These are phyloP conservation scores for Mortierella sp. DNA, from an alignment of 371 early-diverging fungal species.

Conservation along the genomic window DNA sequence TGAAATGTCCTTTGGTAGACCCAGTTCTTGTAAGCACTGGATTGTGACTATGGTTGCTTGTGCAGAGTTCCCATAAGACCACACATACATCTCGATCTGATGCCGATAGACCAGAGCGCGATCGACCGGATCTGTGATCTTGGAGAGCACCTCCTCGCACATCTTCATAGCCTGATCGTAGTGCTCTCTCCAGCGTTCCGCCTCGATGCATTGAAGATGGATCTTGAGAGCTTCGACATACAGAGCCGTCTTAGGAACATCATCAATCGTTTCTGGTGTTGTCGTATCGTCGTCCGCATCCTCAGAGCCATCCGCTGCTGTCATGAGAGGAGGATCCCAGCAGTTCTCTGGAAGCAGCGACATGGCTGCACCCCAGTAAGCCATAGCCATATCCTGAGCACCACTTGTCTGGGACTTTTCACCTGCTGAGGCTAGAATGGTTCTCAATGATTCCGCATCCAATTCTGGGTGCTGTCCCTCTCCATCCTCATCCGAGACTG, in stretches of 20 bases:
- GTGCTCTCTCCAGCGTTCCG: conserved; percentile 28
- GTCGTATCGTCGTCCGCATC: conserved; percentile 2
- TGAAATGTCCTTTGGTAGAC: conserved; percentile 12
- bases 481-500: conserved; percentile 7
- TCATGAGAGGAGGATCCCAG: conserved; percentile 21
- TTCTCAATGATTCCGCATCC: conserved; percentile 18
- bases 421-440: conserved; percentile 27
- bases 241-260: conserved; percentile 2
- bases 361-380: conserved; percentile 35
- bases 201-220: conserved; percentile 29
- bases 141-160: conserved; percentile 12
- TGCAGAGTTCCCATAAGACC: conserved; percentile 16
- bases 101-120: conserved; percentile 27
- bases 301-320: neutral
- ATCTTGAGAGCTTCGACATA: conserved; percentile 24
- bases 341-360: conserved; percentile 25
- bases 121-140: conserved; percentile 22
- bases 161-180: conserved; percentile 27
- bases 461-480: neutral
- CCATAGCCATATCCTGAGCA: conserved; percentile 34
- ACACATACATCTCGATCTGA: conserved; percentile 30
- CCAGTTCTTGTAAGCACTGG: conserved; percentile 21
- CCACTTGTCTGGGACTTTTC: conserved; percentile 47
- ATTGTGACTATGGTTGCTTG: conserved; percentile 18
- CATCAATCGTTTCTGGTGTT: neutral